A percentile compares a stretch with the other conserved stretches of the same genome.
Conservation (phyloP, 2,329 filamentous ascomycete genomes). For the Fusarium brevicatenulatum region DNA sequence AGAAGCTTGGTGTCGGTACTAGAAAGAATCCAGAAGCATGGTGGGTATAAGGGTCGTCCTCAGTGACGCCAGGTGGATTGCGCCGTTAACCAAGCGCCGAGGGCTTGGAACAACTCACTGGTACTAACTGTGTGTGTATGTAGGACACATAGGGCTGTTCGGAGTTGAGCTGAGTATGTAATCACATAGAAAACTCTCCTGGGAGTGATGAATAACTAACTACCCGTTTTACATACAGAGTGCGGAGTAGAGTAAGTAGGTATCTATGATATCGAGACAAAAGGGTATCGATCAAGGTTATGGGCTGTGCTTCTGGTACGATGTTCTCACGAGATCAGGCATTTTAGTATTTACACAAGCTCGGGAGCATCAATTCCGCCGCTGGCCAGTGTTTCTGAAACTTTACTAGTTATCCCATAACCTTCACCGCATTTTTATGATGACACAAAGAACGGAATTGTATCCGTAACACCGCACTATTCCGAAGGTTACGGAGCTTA, state of each 20-base stretch:
- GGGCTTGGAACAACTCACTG: conserved; percentile 8
- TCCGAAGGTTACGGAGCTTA: neutral
- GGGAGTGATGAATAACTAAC: neutral
- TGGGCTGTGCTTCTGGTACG: neutral
- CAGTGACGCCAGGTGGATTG: conserved; percentile 15
- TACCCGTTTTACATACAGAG: neutral
- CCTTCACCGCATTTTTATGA: conserved; percentile 23
- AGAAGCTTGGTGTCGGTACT: conserved; percentile 14
- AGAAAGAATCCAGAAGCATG: conserved; percentile 34
- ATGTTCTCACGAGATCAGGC: conserved; percentile 5
- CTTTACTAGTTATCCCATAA: neutral
- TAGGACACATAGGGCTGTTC: conserved; percentile 11
- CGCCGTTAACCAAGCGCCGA: conserved; percentile 28
- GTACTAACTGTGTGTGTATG: neutral
- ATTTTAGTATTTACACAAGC: neutral
- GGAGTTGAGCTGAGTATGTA: neutral
- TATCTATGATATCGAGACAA: neutral
- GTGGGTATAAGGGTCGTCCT: conserved; percentile 18
- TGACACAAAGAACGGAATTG: conserved; percentile 10
- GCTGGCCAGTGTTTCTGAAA: neutral
- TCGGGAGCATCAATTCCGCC: neutral
- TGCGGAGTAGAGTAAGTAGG: neutral
- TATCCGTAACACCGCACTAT: neutral
- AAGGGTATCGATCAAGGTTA: neutral
- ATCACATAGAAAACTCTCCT: neutral